phyloP scores from a whole-genome alignment of 2,329 filamentous ascomycete genomes.

The Dryadomyces sulphureus region DNA sequence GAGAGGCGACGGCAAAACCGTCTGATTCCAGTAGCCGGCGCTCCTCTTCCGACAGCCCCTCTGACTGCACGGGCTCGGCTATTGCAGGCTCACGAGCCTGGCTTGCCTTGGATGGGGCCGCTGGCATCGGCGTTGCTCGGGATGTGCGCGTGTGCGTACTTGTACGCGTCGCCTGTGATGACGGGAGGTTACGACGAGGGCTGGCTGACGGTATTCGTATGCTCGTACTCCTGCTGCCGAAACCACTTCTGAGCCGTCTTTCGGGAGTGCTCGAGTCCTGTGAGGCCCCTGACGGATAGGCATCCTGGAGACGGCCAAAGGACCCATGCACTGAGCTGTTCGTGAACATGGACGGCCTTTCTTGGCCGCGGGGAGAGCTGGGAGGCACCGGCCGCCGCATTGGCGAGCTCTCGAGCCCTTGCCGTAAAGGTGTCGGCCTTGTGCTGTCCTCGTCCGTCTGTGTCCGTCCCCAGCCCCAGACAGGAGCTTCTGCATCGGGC shows the following conservation, averaged over 20 bases:
- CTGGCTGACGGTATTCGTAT: too few species aligned
- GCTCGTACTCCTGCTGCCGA: too few species aligned
- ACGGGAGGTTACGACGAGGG: too few species aligned
- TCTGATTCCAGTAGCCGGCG: not conserved
- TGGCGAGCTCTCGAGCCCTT: not conserved
- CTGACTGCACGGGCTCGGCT: too few species aligned
- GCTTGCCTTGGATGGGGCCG: not conserved
- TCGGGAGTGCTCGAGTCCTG: too few species aligned
- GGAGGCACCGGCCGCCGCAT: not conserved
- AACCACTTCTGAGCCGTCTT: too few species aligned
- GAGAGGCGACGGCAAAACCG: not conserved
- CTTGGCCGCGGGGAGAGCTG: too few species aligned
- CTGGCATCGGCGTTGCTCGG: too few species aligned
- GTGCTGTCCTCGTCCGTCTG: not conserved
- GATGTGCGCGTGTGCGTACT: too few species aligned
- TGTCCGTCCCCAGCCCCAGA: constrained; percentile 7
- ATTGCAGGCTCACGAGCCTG: not conserved
- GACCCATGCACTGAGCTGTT: too few species aligned
- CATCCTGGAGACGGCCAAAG: too few species aligned
- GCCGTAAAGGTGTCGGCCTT: not conserved
- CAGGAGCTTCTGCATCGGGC: not conserved
- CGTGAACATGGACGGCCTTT: not conserved
- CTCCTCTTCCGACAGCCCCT: not conserved
- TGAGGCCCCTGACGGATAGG: too few species aligned
- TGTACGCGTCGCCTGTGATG: not conserved